Percentiles rank a stretch among this genome's conserved stretches.
Evolutionary conservation across 2,329 filamentous ascomycete genomes (phyloP).

Genomic region (Cladorrhinum sp.): DNA sequence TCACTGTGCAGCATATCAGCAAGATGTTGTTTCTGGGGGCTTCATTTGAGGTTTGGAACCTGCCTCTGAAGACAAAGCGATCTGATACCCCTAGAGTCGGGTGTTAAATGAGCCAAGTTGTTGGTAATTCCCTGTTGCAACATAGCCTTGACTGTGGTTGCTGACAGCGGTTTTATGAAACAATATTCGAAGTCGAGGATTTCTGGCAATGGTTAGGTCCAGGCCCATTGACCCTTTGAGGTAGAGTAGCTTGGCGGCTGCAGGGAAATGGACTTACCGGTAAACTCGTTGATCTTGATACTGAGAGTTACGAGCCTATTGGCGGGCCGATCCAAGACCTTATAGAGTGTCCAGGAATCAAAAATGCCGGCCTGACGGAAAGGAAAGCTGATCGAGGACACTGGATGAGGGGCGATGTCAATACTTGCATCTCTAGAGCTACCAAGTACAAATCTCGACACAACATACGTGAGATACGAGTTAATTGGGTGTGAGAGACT

Average conservation of each 20-base stretch:
- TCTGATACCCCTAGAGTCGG: neutral
- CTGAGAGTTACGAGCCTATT: slow-evolving; percentile 2
- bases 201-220: neutral
- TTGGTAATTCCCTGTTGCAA: slow-evolving; percentile 8
- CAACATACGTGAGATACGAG: slow-evolving; percentile 1
- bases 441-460: neutral
- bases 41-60: neutral
- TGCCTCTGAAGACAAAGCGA: slow-evolving; percentile 8
- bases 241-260: too few species aligned
- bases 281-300: neutral
- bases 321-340: slow-evolving; percentile 8
- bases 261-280: neutral
- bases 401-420: neutral
- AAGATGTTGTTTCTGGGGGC: too few species aligned
- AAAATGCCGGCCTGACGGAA: slow-evolving; percentile 4
- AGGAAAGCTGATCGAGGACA: slow-evolving; percentile 17
- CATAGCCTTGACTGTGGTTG: neutral
- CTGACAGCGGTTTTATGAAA: slow-evolving; percentile 2
- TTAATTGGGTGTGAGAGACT: neutral
- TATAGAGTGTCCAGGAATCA: slow-evolving; percentile 15
- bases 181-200: slow-evolving; percentile 4
- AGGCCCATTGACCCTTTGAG: too few species aligned
- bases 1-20: too few species aligned
- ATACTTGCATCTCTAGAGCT: too few species aligned
- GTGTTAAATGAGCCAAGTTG: slow-evolving; percentile 3